A percentile compares a stretch with the other conserved stretches of the same genome.
phyloP scores from a whole-genome alignment of 352 stramenopile genomes.

The Phytopythium montanum region DNA sequence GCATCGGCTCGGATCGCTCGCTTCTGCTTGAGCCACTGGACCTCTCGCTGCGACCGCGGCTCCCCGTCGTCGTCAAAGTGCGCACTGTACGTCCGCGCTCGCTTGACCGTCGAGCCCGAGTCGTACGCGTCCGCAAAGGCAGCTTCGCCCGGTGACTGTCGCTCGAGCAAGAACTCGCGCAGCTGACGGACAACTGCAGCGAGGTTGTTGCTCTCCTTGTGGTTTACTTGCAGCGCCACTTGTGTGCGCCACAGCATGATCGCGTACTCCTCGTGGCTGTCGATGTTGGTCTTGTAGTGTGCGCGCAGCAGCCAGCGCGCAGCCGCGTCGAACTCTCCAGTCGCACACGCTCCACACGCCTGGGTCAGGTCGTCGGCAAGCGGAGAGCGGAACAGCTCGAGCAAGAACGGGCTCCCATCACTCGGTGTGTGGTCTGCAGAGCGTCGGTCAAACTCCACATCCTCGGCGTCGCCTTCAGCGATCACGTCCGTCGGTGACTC shows the following conservation, averaged over 20 bases:
- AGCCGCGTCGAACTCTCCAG: slow-evolving; percentile 21
- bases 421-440: neutral
- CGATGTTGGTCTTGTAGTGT: slow-evolving; percentile 45
- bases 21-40: slow-evolving; percentile 27
- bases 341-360: neutral
- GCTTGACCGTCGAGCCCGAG: neutral
- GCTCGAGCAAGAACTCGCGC: slow-evolving; percentile 30
- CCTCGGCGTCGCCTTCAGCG: too few species aligned
- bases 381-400: slow-evolving; percentile 1
- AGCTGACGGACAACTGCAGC: slow-evolving; percentile 5
- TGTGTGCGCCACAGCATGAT: slow-evolving; percentile 41
- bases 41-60: slow-evolving; percentile 7
- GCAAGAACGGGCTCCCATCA: slow-evolving; percentile 1
- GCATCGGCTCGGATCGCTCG: slow-evolving; percentile 37
- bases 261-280: slow-evolving; percentile 52
- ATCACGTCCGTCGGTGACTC: neutral
- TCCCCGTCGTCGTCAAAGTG: slow-evolving; percentile 18
- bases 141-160: slow-evolving; percentile 18
- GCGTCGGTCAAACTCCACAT: neutral
- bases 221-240: slow-evolving; percentile 11
- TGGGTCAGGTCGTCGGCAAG: slow-evolving; percentile 15
- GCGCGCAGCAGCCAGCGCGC: slow-evolving; percentile 31
- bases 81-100: neutral
- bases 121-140: neutral
- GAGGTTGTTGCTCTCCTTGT: neutral